Evolutionary conservation across 2,329 filamentous ascomycete genomes (phyloP), one percentile per base, ranked within the genome.

Genomic region (Atkinsonella texensis): DNA sequence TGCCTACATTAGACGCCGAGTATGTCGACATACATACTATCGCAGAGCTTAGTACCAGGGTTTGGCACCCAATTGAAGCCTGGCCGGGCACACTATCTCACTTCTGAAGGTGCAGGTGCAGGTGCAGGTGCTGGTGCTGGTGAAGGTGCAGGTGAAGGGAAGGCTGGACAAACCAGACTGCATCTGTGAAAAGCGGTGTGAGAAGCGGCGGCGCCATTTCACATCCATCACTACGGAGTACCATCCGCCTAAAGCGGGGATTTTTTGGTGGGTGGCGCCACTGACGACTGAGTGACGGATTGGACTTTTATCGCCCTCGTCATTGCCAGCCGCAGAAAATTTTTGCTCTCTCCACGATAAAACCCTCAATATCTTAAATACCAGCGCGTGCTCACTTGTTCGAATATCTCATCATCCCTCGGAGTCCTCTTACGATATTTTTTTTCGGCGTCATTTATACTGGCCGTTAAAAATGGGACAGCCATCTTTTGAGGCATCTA

Each of bases 401-500:
- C 40, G 5, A 18, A 42, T n/a, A n/a, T 23, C 20, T 23, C 20
- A n/a, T 42, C 18, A 2, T n/a, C 4, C 1, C n/a, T 45, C 13
- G 7, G n/a, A 42, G n/a, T 41, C 12, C 13, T 4, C 13, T 8
- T 18, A n/a, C 38, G 2, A 9, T 31, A 17, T 11, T 46, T 13
- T 11, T 46, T 13, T 35, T 32, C 23, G n/a, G 10, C 39, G 17
- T 12, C 12, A 32, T 15, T 5, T 32, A 46, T 20, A 50, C 23
- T 5, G n/a, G 15, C 17, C 13, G 31, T 23, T 54, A 68, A 31
- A 31, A 52, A 93, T 91, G 87, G 85, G 85, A 18, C 77, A 83
- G 58, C 86, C 85, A 53, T 90, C 87, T 1, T 80, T 74, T 52
- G 71, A 78, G 75, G 86, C 86, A 63, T 90, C 87, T 33, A 89